These are phyloP conservation scores for Citrullus mucosospermus DNA, from an alignment of 306 rosid species.

Conservation along the genomic window DNA sequence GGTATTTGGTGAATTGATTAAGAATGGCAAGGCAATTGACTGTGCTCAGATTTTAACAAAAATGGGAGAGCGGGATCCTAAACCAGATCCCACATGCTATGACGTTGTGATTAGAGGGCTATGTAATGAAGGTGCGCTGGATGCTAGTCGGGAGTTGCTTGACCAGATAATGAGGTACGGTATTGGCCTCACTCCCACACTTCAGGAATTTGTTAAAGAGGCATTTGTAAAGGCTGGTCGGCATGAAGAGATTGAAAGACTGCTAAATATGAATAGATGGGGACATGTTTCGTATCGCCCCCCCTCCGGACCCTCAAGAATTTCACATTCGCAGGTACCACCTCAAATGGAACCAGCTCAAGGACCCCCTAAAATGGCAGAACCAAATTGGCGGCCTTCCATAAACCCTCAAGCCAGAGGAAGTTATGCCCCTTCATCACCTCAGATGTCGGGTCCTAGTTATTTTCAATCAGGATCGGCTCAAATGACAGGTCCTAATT, in stretches of 20 bases:
- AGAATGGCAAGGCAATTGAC: conserved; percentile 50
- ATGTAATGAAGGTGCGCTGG: conserved; percentile 46
- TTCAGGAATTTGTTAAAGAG: conserved; percentile 38
- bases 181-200: conserved; percentile 54
- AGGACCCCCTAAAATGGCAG: conserved; percentile 16
- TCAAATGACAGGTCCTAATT: background rate
- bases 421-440: background rate
- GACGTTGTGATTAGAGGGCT: conserved; percentile 83
- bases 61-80: conserved; percentile 90
- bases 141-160: conserved; percentile 39
- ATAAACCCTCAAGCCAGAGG: background rate
- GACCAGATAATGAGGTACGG: conserved; percentile 67
- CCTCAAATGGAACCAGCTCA: conserved; percentile 9
- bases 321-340: conserved; percentile 9
- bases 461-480: background rate
- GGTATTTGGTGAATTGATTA: conserved; percentile 63
- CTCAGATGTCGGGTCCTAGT: background rate
- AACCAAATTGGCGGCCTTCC: background rate
- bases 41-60: conserved; percentile 69
- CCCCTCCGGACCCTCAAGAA: conserved; percentile 29
- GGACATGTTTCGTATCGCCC: conserved; percentile 27
- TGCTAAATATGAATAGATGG: conserved; percentile 34
- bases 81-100: conserved; percentile 77
- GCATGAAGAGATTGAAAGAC: conserved; percentile 57
- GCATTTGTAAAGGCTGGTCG: conserved; percentile 50